Conservation (phyloP, 352 stramenopile species). For the Phytophthora litchii region DNA sequence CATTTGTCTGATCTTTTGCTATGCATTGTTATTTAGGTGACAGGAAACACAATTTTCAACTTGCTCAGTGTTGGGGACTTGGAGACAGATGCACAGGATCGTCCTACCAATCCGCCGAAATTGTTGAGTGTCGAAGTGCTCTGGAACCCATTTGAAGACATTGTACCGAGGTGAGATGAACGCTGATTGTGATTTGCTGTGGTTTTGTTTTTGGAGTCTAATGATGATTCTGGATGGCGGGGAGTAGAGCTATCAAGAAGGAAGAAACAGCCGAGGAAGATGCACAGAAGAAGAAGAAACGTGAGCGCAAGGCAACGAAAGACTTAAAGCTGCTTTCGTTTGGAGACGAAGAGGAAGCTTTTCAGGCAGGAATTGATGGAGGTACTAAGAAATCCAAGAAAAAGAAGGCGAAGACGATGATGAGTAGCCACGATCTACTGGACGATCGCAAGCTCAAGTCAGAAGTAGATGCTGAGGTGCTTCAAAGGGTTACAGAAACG, state of each 20-base stretch:
- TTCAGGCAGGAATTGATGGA: slow-evolving; percentile 50
- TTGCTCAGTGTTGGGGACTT: slow-evolving; percentile 91
- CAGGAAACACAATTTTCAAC: slow-evolving; percentile 98
- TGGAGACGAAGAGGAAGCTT: slow-evolving; percentile 88
- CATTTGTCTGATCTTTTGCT: background rate
- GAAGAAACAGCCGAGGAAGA: slow-evolving; percentile 33
- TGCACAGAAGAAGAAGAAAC: slow-evolving; percentile 69
- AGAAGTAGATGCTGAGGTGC: slow-evolving; percentile 61
- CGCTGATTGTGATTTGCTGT: background rate
- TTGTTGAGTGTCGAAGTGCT: slow-evolving; percentile 91
- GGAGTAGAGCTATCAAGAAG: slow-evolving; percentile 38
- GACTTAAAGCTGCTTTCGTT: slow-evolving; percentile 97
- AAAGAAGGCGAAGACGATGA: slow-evolving; percentile 67
- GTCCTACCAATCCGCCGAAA: slow-evolving; percentile 73
- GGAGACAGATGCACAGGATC: slow-evolving; percentile 87
- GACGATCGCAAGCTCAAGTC: slow-evolving; percentile 68
- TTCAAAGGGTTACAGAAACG: slow-evolving; percentile 56
- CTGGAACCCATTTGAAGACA: slow-evolving; percentile 95
- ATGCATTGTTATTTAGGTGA: slow-evolving; percentile 79
- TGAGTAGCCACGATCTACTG: slow-evolving; percentile 77
- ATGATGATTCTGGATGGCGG: background rate
- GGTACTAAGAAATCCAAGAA: slow-evolving; percentile 46
- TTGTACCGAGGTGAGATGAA: slow-evolving; percentile 77
- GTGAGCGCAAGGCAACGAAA: slow-evolving; percentile 91
- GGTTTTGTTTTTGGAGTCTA: background rate